Evolutionary conservation across 768 basidiomycete species (phyloP).

Genomic region (Xerocomellus dryophilus): DNA sequence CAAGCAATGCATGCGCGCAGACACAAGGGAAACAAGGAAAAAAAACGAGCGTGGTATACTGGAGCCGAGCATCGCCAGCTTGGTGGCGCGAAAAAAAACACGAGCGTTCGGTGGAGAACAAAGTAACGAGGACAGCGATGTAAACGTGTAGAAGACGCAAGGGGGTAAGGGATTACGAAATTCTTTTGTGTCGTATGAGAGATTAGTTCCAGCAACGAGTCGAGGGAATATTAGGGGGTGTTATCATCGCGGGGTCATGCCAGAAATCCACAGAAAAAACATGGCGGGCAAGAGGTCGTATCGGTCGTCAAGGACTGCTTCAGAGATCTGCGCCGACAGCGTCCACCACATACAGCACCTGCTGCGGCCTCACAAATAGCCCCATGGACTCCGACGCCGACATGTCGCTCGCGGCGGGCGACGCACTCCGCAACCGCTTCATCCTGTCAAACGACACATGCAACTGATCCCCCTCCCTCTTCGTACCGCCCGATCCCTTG

Average conservation of each 20-base stretch:
- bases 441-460: constrained; percentile 35
- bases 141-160: background rate
- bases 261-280: constrained; percentile 9
- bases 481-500: constrained; percentile 36
- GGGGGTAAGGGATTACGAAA: constrained; percentile 15
- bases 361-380: constrained; percentile 80
- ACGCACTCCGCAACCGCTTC: constrained; percentile 65
- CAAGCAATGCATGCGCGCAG: background rate
- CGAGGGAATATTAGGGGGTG: constrained; percentile 10
- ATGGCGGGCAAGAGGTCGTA: background rate
- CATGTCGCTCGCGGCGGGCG: constrained; percentile 60
- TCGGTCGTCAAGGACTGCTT: constrained; percentile 21
- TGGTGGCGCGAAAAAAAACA: background rate
- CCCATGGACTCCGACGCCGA: constrained; percentile 64
- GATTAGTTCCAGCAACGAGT: constrained; percentile 24
- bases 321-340: constrained; percentile 68
- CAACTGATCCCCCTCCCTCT: constrained; percentile 61
- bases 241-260: constrained; percentile 11
- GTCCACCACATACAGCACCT: constrained; percentile 84
- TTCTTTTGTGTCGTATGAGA: constrained; percentile 16
- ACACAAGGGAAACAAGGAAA: background rate
- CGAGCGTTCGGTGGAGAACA: background rate
- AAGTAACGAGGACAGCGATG: background rate
- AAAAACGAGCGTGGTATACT: constrained; percentile 23
- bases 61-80: background rate